Evolutionary conservation across 2,329 filamentous ascomycete genomes (phyloP), one percentile per base, ranked within the genome.

Genomic region (Xylariaceae sp.): DNA sequence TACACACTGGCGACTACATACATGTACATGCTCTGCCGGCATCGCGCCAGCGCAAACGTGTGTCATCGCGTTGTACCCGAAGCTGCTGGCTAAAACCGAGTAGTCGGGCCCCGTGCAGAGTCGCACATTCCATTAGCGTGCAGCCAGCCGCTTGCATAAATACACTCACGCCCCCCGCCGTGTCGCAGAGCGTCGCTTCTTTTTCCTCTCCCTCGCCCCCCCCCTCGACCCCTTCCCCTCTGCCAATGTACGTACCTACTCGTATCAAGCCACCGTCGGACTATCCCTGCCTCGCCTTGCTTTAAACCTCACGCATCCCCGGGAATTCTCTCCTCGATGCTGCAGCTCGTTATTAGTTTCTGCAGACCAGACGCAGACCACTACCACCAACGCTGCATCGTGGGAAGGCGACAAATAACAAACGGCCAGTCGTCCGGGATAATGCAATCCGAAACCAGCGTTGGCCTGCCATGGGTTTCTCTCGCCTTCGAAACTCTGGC

Each of bases 51-150:
- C 8, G 37, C 8, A 41, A 41, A 41, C 37, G 37, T 41, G 11
- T 41, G 37, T 13, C 3, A 41, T 13, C 37, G 8, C 37, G 3
- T 41, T 13, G 23, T 23, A 15, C 30, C 18, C 9, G 49, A 35
- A 35, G 10, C 23, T 51, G 49, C 11, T 51, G 49, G 49, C 18
- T 51, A 51, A 70, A 70, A 70, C 68, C 68, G 68, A 70, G 68
- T 69, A 67, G 66, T 69, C 69, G 68, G 68, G 68, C 67, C 68
- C 63, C 66, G 60, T 60, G 62, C 57, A 63, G 56, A 52, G 61
- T 60, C 56, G 59, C 17, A 62, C 54, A 30, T 41, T 13, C 37
- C 13, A 45, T n/a, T 63, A 51, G 53, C 35, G 53, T 53, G 60
- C 56, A 59, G 52, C 15, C 53, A 53, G 51, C 49, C 51, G 30